These are phyloP conservation scores for Rhizopus stolonifer DNA, from an alignment of 371 early-diverging fungal genomes.

Conservation along the genomic window DNA sequence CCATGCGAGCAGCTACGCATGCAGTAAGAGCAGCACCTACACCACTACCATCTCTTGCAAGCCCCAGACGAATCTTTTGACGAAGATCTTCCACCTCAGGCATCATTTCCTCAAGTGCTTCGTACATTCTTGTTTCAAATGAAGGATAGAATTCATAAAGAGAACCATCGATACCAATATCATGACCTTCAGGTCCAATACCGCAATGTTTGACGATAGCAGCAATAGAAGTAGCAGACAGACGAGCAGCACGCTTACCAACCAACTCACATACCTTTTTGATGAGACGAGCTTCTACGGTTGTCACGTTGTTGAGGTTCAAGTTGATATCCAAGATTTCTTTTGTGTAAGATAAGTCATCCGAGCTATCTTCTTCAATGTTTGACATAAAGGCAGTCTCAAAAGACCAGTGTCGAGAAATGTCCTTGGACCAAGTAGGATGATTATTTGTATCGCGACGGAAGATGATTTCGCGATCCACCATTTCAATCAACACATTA, in stretches of 20 bases:
- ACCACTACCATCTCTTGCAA: conserved; percentile 58
- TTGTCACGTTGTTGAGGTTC: conserved; percentile 61
- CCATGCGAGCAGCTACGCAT: conserved; percentile 48
- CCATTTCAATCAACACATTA: conserved; percentile 75
- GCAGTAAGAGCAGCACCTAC: conserved; percentile 54
- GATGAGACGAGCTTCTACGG: conserved; percentile 79
- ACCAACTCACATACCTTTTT: conserved; percentile 83
- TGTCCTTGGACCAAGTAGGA: conserved; percentile 54
- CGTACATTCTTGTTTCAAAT: conserved; percentile 79
- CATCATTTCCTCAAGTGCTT: conserved; percentile 60
- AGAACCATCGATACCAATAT: conserved; percentile 93
- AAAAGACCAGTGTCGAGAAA: conserved; percentile 77
- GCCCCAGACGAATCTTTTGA: conserved; percentile 60
- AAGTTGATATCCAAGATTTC: conserved; percentile 79
- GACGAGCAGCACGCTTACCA: conserved; percentile 85
- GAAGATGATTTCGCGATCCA: conserved; percentile 80
- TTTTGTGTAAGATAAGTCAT: conserved; percentile 62
- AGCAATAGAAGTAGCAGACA: conserved; percentile 82
- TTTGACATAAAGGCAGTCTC: conserved; percentile 91
- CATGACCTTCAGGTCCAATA: conserved; percentile 53
- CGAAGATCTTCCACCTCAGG: conserved; percentile 36
- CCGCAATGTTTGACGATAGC: conserved; percentile 74
- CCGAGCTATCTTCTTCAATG: conserved; percentile 82
- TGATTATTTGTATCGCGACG: conserved; percentile 41
- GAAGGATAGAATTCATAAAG: conserved; percentile 92